phyloP scores from a whole-genome alignment of 2,329 filamentous ascomycete species.

The Trichocomaceae sp. region DNA sequence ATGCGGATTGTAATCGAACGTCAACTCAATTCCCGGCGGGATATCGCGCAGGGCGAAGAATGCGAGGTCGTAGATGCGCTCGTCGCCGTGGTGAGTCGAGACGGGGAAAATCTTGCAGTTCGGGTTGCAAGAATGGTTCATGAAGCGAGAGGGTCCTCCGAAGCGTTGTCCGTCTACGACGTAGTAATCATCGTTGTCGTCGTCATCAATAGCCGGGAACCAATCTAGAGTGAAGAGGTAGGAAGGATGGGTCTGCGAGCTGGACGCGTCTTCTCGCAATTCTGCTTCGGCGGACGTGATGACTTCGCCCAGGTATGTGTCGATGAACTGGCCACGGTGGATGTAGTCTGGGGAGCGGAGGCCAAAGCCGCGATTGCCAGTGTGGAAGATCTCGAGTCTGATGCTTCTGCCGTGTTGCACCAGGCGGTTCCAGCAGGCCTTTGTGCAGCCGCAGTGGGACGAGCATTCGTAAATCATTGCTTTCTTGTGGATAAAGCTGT shows the following conservation, averaged over 20 bases:
- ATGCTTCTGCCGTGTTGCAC: conserved; percentile 36
- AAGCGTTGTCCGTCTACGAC: conserved; percentile 40
- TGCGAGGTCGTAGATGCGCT: conserved; percentile 40
- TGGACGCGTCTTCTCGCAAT: conserved; percentile 29
- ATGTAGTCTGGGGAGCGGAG: conserved; percentile 35
- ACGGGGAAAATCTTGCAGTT: conserved; percentile 42
- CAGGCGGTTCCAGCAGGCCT: conserved; percentile 37
- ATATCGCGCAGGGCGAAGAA: conserved; percentile 43
- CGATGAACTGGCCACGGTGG: conserved; percentile 40
- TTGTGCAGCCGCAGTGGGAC: conserved; percentile 29
- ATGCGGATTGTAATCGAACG: conserved; percentile 42
- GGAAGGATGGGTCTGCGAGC: conserved; percentile 25
- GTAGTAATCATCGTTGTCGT: conserved; percentile 29
- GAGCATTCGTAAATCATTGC: conserved; percentile 40
- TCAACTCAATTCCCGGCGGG: conserved; percentile 36
- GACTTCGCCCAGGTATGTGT: conserved; percentile 41
- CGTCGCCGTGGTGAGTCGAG: conserved; percentile 35
- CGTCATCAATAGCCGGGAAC: conserved; percentile 15
- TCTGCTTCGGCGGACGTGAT: conserved; percentile 33
- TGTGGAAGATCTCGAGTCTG: conserved; percentile 38
- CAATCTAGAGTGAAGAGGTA: conserved; percentile 42
- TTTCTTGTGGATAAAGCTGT: conserved; percentile 27
- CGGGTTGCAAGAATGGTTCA: conserved; percentile 45
- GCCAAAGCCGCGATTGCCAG: conserved; percentile 37
- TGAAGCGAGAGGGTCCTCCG: conserved; percentile 40